phyloP scores from a whole-genome alignment of 2,329 filamentous ascomycete species.

The Diaporthe sp. region DNA sequence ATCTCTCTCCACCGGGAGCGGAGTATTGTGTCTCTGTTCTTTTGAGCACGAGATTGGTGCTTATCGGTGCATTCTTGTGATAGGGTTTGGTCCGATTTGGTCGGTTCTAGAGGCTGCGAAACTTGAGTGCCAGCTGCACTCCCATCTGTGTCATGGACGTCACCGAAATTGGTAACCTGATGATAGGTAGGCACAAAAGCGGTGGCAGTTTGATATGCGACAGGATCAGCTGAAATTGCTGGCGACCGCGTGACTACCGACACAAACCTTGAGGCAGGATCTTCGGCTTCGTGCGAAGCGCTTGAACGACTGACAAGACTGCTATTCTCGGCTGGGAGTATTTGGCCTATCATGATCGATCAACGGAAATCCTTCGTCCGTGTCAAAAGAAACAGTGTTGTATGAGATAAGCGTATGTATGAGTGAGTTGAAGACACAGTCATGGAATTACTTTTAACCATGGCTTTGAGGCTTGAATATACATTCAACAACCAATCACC shows the following conservation, averaged over 20 bases:
- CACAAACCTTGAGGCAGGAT: not conserved
- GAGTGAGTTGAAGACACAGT: not conserved
- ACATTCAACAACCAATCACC: not conserved
- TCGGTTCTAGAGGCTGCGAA: not conserved
- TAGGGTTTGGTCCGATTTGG: not conserved
- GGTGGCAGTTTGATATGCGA: not conserved
- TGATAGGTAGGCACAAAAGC: not conserved
- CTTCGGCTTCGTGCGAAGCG: not conserved
- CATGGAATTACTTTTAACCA: not conserved
- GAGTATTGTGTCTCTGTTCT: not conserved
- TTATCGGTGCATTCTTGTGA: not conserved
- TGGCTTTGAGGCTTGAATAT: not conserved
- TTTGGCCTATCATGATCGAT: fast-evolving
- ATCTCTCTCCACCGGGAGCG: not conserved
- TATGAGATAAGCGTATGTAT: too few species aligned
- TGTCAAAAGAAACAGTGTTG: not conserved
- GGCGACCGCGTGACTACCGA: not conserved
- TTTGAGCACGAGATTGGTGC: not conserved
- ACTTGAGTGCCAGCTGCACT: not conserved
- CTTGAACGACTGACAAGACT: not conserved
- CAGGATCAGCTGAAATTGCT: not conserved
- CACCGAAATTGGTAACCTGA: not conserved
- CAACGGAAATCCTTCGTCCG: fast-evolving
- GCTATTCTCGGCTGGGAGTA: not conserved
- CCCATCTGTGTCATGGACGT: not conserved